Evolutionary conservation across 148 eudicot genomes (phyloP), one percentile per base, ranked within the genome.

Genomic region (Rhododendron williamsianum): DNA sequence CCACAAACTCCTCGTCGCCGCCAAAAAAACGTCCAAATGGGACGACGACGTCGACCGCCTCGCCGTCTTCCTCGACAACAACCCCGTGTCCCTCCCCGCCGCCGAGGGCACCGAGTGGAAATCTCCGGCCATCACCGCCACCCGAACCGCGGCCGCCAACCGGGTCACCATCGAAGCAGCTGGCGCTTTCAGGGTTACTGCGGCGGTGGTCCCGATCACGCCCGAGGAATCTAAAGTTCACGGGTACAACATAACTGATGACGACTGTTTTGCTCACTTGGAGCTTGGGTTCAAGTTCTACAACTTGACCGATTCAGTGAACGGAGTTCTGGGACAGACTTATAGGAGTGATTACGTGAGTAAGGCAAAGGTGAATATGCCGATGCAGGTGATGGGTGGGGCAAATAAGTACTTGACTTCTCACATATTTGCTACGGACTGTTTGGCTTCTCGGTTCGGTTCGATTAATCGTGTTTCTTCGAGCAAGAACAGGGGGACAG

Each of bases 301-400:
- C 18, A 77, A 77, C 56, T 30, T 84, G 7, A 84, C 36, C 8
- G 74, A 84, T 25, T 18, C 25, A 3, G 86, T 84, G 81, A 38
- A 77, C 30, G 86, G 86, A 77, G 82, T 84, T 41, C 1, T 84
- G n/a, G 86, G 86, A 0, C 86, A 84, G 78, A 84, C 86, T 16
- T 84, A 84, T 4, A 38, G 86, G 73, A 54, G 72, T 1, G 43
- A 77, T 41, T 84, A 84, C 43, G 86, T 84, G 73, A 84, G 74
- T 0, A 84, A 84, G 86, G 72, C 73, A 4, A 84, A 77, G 82
- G 81, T 84, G 5, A 84, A 84, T 25, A 35, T 41, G 35, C 73
- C 81, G 7, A 77, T 84, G 86, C 86, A 81, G 12, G 82, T 84
- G 12, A 84, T 84, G 81, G 86, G 86, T 18, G 86, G 86, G 52